phyloP scores from a whole-genome alignment of 2,329 filamentous ascomycete species.

The Ophiostoma ips region DNA sequence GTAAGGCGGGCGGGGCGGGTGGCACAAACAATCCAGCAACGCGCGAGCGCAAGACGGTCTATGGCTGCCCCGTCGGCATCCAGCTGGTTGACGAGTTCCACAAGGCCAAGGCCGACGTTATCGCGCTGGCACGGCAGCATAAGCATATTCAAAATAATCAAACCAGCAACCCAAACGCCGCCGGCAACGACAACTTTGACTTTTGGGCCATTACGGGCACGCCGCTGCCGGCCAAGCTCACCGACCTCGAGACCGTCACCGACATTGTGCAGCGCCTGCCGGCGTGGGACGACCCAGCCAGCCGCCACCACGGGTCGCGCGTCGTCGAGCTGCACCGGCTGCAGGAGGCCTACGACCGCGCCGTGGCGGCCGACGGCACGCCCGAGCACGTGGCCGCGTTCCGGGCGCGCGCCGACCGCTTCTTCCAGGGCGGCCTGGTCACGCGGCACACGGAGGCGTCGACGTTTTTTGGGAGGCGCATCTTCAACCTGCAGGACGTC shows the following conservation, averaged over 20 bases:
- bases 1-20: background rate
- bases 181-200: conserved; percentile 9
- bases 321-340: conserved; percentile 9
- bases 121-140: conserved; percentile 11
- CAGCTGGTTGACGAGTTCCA: conserved; percentile 18
- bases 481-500: conserved; percentile 13
- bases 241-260: conserved; percentile 11
- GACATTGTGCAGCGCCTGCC: conserved; percentile 12
- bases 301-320: conserved; percentile 9
- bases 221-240: conserved; percentile 12
- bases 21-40: background rate
- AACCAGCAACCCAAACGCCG: background rate
- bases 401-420: conserved; percentile 6
- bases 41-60: conserved; percentile 11
- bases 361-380: conserved; percentile 12
- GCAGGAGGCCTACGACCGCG: conserved; percentile 12
- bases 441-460: conserved; percentile 15
- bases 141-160: conserved; percentile 8
- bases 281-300: conserved; percentile 9
- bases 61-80: conserved; percentile 15
- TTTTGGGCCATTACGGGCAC: conserved; percentile 17
- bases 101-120: conserved; percentile 9
- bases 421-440: conserved; percentile 13
- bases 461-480: conserved; percentile 12
- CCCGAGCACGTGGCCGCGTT: conserved; percentile 10